Evolutionary conservation across 1,284 basidiomycete species (phyloP), one percentile per base, ranked within the genome.

Genomic region (Cutaneotrichosporon cutaneum): DNA sequence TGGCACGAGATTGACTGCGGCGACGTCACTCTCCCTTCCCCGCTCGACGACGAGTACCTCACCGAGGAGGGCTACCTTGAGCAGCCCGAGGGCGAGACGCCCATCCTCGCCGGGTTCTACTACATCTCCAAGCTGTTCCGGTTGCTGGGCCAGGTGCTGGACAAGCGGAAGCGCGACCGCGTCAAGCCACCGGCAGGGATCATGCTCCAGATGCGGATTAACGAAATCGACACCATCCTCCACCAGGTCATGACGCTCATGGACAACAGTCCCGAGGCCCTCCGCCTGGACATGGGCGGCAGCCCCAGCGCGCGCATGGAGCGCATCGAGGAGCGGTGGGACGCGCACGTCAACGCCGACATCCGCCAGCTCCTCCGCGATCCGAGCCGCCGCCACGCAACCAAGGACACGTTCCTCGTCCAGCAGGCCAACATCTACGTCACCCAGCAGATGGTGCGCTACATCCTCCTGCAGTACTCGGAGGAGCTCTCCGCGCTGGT

Each of bases 361-460:
- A 88, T 94, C 67, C 90, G 88, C 73, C 88, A 91, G 74, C 90
- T 92, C 75, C 92, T 94, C 73, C 88, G 90, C 68, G 90, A 92
- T 72, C 90, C 91, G 18, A 32, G 50, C 5, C 89, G 90, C 66
- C 84, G 89, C 27, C 88, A 86, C 58, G 89, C 90, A 69, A 90
- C 90, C 0, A 83, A 89, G 60, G 92, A 94, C 75, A 88, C 89
- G 16, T 93, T 90, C 82, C 82, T 92, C 48, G 90, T 93, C 53
- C 90, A 91, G 84, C 90, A 92, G 76, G 88, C 88, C 35, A 93
- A 93, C 72, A 81, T 92, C 47, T 93, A 89, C 72, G 90, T 92
- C 65, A 92, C 90, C 16, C 59, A 92, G 90, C 90, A 93, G 90
- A 85, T 92, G 61, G 89, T 90, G 62, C 88, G 91, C 60, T 92